A percentile compares a stretch with the other conserved stretches of the same genome.
phyloP scores from a whole-genome alignment of 345 rosid genomes.

The Salix purpurea region DNA sequence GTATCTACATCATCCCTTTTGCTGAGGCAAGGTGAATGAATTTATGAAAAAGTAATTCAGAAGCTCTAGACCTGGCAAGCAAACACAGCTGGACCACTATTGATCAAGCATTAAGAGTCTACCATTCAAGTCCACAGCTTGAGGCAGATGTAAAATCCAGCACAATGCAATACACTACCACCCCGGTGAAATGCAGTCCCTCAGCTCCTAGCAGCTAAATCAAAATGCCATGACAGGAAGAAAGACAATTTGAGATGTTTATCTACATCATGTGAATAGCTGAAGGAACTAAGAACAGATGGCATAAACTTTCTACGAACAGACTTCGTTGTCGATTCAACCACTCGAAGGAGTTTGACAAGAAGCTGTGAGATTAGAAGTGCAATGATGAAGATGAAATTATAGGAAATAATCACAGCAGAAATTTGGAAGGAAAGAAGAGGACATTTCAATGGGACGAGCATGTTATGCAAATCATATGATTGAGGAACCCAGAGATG shows the following conservation, averaged over 20 bases:
- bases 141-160: neutral
- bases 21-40: neutral
- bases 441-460: neutral
- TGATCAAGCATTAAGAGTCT: neutral
- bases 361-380: neutral
- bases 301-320: neutral
- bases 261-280: neutral
- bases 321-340: neutral
- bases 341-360: neutral
- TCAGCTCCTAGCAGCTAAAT: neutral
- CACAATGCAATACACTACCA: neutral
- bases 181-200: neutral
- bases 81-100: neutral
- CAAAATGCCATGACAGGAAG: neutral
- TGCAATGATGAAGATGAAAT: neutral
- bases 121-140: neutral
- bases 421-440: neutral
- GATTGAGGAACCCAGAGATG: constrained; percentile 16
- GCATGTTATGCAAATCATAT: constrained; percentile 15
- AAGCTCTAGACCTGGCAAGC: neutral
- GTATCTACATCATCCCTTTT: neutral
- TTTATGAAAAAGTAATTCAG: neutral
- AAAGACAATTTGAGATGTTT: neutral
- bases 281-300: neutral
- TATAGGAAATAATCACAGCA: neutral